These are phyloP conservation scores for Schizosaccharomyces cryophilus DNA, from an alignment of 805 yeast species.

Conservation along the genomic window DNA sequence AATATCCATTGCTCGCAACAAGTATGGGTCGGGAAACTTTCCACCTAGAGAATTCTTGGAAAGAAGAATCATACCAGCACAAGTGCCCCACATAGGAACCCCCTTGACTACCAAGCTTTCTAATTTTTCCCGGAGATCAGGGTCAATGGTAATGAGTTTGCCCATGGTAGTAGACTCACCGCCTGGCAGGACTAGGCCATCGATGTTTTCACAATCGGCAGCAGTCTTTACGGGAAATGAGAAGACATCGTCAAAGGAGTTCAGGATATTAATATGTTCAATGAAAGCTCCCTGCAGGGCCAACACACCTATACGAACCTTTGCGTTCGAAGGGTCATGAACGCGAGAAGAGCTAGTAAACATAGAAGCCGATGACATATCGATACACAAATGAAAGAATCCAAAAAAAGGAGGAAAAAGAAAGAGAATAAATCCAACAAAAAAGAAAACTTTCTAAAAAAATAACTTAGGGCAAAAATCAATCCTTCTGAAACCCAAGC, in stretches of 20 bases:
- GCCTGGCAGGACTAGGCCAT: conserved; percentile 45
- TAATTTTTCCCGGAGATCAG: not conserved
- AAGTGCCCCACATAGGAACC: conserved; percentile 61
- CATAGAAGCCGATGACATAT: not conserved
- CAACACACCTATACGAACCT: conserved; percentile 19
- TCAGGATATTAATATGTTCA: conserved; percentile 36
- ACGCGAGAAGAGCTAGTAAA: not conserved
- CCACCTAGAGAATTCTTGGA: conserved; percentile 31
- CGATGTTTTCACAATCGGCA: conserved; percentile 25
- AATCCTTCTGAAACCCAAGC: too few species aligned
- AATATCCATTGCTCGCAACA: conserved; percentile 41
- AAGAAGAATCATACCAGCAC: conserved; percentile 57
- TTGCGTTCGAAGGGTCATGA: not conserved
- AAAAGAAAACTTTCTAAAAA: too few species aligned
- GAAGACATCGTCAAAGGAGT: conserved; percentile 7
- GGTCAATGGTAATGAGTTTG: not conserved
- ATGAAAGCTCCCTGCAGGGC: conserved; percentile 60
- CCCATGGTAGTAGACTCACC: conserved; percentile 14
- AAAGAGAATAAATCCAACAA: too few species aligned
- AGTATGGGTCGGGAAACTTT: conserved; percentile 22
- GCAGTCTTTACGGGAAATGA: conserved; percentile 25
- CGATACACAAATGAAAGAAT: not conserved
- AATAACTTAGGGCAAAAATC: too few species aligned
- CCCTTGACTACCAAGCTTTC: conserved; percentile 39
- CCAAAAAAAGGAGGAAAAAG: too few species aligned